phyloP scores from a whole-genome alignment of 1,139 yeast species.

The Pichia sp. region DNA sequence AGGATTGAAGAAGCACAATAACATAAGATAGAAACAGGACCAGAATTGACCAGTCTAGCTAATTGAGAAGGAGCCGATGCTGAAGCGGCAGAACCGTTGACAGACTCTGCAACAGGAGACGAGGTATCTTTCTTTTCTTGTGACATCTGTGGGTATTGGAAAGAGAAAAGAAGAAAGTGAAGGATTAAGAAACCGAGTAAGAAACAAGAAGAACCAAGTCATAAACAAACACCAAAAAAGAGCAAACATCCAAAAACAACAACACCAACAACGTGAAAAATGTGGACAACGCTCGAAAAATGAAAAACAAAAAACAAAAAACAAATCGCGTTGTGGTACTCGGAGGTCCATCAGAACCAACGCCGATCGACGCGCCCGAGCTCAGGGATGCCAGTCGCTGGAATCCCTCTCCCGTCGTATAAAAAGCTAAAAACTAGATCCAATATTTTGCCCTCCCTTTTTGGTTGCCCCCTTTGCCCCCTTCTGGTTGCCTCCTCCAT shows the following conservation, averaged over 20 bases:
- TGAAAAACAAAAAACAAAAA: not conserved
- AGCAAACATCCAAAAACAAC: not conserved
- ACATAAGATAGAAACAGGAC: conserved; percentile 75
- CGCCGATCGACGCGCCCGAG: no score
- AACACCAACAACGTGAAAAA: not conserved
- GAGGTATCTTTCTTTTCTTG: conserved; percentile 22
- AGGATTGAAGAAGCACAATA: conserved; percentile 90
- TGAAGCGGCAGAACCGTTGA: conserved; percentile 9
- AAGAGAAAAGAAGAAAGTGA: not conserved
- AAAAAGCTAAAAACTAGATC: no score
- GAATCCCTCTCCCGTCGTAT: no score
- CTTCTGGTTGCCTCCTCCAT: no score
- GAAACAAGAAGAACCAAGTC: not conserved
- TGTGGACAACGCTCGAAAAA: not conserved
- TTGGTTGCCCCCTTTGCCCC: no score
- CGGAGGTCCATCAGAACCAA: no score
- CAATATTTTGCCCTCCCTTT: no score
- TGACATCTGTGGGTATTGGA: conserved; percentile 8
- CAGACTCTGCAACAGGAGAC: conserved; percentile 16
- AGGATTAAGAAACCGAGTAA: not conserved
- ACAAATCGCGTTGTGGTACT: not conserved
- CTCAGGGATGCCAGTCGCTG: no score
- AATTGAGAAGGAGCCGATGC: conserved; percentile 14
- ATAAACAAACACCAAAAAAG: not conserved
- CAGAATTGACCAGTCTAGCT: conserved; percentile 59